Conservation (phyloP, 2,329 filamentous ascomycete genomes). For the Monilinia vaccinii-corymbosi region DNA sequence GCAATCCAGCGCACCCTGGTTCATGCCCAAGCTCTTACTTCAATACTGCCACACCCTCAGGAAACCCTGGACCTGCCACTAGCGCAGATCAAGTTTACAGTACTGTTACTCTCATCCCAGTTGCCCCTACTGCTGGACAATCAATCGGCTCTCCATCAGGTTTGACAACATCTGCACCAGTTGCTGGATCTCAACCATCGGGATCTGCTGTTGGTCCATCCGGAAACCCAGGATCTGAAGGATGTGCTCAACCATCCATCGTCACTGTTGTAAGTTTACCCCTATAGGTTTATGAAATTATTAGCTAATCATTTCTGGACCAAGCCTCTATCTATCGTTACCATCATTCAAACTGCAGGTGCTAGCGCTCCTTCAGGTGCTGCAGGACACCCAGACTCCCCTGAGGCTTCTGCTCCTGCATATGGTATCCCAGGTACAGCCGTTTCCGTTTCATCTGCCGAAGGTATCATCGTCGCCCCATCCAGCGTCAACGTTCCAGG, state of each 20-base stretch:
- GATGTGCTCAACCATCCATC: constrained; percentile 2
- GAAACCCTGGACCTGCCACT: not conserved
- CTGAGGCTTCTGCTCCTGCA: not conserved
- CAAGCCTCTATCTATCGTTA: constrained; percentile 1
- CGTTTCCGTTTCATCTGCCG: not conserved
- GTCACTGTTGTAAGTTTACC: constrained; percentile 5
- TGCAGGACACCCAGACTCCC: not conserved
- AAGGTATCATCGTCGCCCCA: not conserved
- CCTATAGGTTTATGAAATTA: not conserved
- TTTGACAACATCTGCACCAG: not conserved
- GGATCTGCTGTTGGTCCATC: not conserved
- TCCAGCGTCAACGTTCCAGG: not conserved
- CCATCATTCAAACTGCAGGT: constrained; percentile 1
- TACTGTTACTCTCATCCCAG: constrained; percentile 2
- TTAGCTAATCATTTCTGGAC: not conserved
- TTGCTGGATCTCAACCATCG: not conserved
- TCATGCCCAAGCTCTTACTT: not conserved
- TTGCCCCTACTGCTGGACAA: not conserved
- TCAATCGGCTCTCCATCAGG: not conserved
- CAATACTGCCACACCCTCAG: not conserved
- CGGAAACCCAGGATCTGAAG: not conserved
- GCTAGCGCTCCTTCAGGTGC: not conserved
- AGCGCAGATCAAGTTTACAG: not conserved
- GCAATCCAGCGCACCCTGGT: not conserved
- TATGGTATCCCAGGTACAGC: not conserved